Percentiles rank a stretch among this genome's conserved stretches.
phyloP scores from a whole-genome alignment of 2,329 filamentous ascomycete genomes.

The Annulohypoxylon truncatum region DNA sequence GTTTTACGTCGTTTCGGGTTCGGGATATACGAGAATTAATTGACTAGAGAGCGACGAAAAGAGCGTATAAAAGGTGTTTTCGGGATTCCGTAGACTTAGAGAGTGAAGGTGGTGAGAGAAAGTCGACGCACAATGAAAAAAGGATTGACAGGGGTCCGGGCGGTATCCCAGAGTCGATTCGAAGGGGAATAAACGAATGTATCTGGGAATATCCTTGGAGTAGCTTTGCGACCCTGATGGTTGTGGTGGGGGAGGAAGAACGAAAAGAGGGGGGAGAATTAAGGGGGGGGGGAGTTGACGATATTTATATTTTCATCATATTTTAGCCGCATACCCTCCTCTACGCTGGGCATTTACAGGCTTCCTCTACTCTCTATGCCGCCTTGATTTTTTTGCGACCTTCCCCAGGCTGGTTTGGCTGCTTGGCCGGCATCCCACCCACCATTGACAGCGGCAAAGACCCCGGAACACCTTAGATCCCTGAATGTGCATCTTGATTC shows the following conservation, averaged over 20 bases:
- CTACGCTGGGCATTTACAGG: constrained; percentile 1
- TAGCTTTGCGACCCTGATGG: constrained; percentile 69
- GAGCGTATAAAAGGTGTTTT: constrained; percentile 54
- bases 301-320: constrained; percentile 54
- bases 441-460: constrained; percentile 28
- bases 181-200: constrained; percentile 57
- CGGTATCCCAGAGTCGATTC: constrained; percentile 52
- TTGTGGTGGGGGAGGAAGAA: constrained; percentile 66
- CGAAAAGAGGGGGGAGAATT: constrained; percentile 57
- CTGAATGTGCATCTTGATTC: constrained; percentile 38
- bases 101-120: constrained; percentile 54
- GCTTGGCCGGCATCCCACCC: constrained; percentile 16
- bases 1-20: constrained; percentile 29
- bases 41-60: constrained; percentile 64
- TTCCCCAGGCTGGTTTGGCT: constrained; percentile 19
- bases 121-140: constrained; percentile 56
- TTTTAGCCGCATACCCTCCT: constrained; percentile 39
- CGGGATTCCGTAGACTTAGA: constrained; percentile 44
- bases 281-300: constrained; percentile 50
- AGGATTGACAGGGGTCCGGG: constrained; percentile 66
- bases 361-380: not conserved
- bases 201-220: constrained; percentile 63
- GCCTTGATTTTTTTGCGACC: constrained; percentile 17
- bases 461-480: constrained; percentile 10
- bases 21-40: constrained; percentile 47